Percentiles rank a stretch among this genome's conserved stretches.
Conservation (phyloP, 768 basidiomycete genomes). For the Lactarius tabidus region DNA sequence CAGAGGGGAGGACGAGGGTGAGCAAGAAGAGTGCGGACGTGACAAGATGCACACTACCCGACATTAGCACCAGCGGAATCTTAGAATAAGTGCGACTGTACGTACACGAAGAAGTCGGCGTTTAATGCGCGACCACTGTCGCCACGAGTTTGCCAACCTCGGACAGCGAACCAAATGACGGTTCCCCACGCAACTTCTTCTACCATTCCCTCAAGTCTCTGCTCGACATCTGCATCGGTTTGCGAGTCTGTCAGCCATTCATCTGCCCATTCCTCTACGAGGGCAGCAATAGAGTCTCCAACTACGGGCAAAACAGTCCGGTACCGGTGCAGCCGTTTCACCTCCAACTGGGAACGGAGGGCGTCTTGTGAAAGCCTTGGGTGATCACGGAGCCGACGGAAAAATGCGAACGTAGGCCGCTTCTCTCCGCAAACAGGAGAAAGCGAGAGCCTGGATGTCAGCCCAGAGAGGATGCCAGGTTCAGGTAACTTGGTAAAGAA, state of each 20-base stretch:
- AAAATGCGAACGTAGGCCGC: slow-evolving; percentile 39
- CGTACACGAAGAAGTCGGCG: slow-evolving; percentile 60
- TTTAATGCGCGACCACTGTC: slow-evolving; percentile 38
- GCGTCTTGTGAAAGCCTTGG: slow-evolving; percentile 27
- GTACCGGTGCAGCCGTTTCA: slow-evolving; percentile 18
- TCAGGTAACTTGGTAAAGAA: slow-evolving; percentile 26
- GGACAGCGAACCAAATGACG: slow-evolving; percentile 52
- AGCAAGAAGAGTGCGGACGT: slow-evolving; percentile 63
- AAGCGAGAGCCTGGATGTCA: slow-evolving; percentile 29
- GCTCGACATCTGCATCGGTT: slow-evolving; percentile 24
- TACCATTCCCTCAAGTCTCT: slow-evolving; percentile 48
- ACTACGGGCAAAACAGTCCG: slow-evolving; percentile 13
- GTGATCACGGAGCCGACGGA: slow-evolving; percentile 54
- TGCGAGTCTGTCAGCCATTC: slow-evolving; percentile 15
- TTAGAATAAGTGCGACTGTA: slow-evolving; percentile 24
- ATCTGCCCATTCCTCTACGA: slow-evolving; percentile 27
- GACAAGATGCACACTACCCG: slow-evolving; percentile 55
- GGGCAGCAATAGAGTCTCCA: slow-evolving; percentile 23
- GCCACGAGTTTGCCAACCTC: slow-evolving; percentile 42
- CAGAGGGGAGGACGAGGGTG: slow-evolving; percentile 40
- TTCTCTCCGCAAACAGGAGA: slow-evolving; percentile 37
- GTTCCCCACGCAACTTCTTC: slow-evolving; percentile 60
- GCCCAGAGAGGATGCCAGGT: slow-evolving; percentile 20
- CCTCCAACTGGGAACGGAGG: slow-evolving; percentile 11
- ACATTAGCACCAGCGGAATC: neutral